Conservation (phyloP, 495 filamentous ascomycete species). For the Neurospora tetrasperma region DNA sequence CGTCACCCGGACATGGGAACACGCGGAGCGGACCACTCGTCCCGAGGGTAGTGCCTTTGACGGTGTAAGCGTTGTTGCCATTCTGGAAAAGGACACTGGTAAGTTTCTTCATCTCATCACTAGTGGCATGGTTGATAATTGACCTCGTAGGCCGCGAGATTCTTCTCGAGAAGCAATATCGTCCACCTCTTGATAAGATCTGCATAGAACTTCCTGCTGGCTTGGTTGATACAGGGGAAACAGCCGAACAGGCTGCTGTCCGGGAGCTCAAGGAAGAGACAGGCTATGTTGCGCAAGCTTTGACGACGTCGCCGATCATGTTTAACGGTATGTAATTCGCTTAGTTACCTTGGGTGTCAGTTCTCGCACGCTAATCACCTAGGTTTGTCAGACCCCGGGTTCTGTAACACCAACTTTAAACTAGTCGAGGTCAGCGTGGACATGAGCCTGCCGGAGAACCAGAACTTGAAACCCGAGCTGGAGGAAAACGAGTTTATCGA, state of each 20-base stretch:
- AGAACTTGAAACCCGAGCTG: constrained; percentile 56
- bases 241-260: constrained; percentile 65
- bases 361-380: background rate
- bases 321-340: constrained; percentile 54
- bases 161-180: constrained; percentile 78
- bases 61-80: constrained; percentile 82
- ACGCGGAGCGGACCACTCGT: constrained; percentile 65
- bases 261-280: constrained; percentile 93
- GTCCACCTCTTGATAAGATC: constrained; percentile 70
- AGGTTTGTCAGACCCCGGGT: constrained; percentile 45
- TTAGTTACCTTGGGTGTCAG: background rate
- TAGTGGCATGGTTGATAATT: background rate
- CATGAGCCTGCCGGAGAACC: constrained; percentile 57
- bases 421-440: constrained; percentile 78
- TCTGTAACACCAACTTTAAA: constrained; percentile 80
- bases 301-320: constrained; percentile 66
- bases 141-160: constrained; percentile 50
- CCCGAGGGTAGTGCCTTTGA: constrained; percentile 63
- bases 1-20: constrained; percentile 67
- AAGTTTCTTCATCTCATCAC: background rate
- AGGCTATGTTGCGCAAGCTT: constrained; percentile 66
- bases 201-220: constrained; percentile 78
- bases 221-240: constrained; percentile 73
- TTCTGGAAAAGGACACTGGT: constrained; percentile 59
- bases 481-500: constrained; percentile 91